Evolutionary conservation across 1,284 basidiomycete species (phyloP).

Genomic region (Cutaneotrichosporon daszewskae): DNA sequence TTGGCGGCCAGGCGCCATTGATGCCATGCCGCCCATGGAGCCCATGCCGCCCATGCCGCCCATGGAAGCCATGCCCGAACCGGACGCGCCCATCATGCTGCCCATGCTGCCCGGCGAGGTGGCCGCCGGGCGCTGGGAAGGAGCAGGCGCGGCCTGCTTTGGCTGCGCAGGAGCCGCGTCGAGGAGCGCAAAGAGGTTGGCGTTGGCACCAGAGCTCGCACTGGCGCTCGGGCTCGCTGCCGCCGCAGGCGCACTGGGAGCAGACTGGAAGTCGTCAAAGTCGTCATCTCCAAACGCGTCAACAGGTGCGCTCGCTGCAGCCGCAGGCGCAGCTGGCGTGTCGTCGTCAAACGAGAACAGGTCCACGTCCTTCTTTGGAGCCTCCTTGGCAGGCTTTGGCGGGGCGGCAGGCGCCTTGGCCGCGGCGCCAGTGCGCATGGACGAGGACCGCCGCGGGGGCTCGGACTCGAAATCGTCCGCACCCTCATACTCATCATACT

Average conservation of each 20-base stretch:
- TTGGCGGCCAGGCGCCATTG: conserved; percentile 10
- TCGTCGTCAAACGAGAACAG: conserved; percentile 75
- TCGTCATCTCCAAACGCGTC: conserved; percentile 56
- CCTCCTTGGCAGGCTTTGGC: conserved; percentile 50
- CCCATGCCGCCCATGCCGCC: conserved; percentile 5
- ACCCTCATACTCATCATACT: conserved; percentile 85
- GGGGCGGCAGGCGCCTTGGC: conserved; percentile 26
- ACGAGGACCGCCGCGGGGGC: conserved; percentile 34
- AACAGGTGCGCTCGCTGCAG: conserved; percentile 25
- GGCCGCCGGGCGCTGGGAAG: conserved; percentile 19
- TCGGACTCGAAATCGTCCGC: conserved; percentile 76
- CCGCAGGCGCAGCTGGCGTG: conserved; percentile 21
- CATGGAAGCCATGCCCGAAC: neutral
- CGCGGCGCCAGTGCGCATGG: conserved; percentile 4
- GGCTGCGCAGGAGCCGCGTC: conserved; percentile 4
- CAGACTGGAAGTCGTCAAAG: conserved; percentile 85
- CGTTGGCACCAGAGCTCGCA: conserved; percentile 29
- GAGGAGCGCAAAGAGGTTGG: conserved; percentile 53
- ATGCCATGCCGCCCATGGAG: conserved; percentile 6
- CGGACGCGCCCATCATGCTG: conserved; percentile 15
- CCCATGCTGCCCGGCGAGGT: conserved; percentile 15
- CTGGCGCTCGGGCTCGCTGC: conserved; percentile 25
- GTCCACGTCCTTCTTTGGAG: conserved; percentile 54
- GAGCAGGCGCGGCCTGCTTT: conserved; percentile 8
- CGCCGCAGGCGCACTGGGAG: conserved; percentile 56